A percentile compares a stretch with the other conserved stretches of the same genome.
phyloP scores from a whole-genome alignment of 2,329 filamentous ascomycete species.

The Colletotrichum gloeosporioides region DNA sequence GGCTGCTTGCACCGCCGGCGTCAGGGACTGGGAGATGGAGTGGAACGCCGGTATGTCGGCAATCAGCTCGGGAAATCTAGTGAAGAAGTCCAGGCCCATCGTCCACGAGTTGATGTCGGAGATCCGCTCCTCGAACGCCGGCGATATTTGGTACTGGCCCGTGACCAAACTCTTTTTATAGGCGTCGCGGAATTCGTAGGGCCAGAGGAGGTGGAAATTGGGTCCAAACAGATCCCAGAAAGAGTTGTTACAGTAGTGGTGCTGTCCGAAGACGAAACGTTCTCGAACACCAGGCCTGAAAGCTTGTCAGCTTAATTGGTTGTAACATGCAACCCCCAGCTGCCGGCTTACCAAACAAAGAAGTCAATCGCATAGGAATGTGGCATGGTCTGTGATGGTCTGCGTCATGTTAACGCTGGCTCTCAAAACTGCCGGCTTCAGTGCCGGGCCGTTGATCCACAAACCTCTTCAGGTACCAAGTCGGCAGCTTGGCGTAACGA shows the following conservation, averaged over 20 bases:
- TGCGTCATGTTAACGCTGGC: slow-evolving; percentile 10
- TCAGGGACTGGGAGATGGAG: neutral
- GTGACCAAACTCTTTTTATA: slow-evolving; percentile 29
- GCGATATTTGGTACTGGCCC: slow-evolving; percentile 27
- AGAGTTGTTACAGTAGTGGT: slow-evolving; percentile 32
- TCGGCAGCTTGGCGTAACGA: slow-evolving; percentile 25
- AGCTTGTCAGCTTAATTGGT: neutral
- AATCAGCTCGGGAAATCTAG: slow-evolving; percentile 29
- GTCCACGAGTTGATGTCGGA: slow-evolving; percentile 33
- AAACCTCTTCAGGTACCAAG: slow-evolving; percentile 32
- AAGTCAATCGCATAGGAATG: slow-evolving; percentile 36
- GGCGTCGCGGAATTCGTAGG: slow-evolving; percentile 28
- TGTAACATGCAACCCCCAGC: neutral
- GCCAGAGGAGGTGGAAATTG: slow-evolving; percentile 29
- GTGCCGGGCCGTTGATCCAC: neutral
- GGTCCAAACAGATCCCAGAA: slow-evolving; percentile 31
- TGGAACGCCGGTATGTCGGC: slow-evolving; percentile 33
- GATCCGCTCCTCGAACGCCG: slow-evolving; percentile 28
- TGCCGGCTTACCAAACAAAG: slow-evolving; percentile 30
- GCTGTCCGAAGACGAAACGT: slow-evolving; percentile 33
- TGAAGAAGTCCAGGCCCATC: slow-evolving; percentile 31
- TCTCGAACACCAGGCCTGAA: slow-evolving; percentile 32
- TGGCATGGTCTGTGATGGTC: slow-evolving; percentile 31
- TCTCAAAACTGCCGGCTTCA: neutral
- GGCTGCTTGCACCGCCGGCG: neutral